These are phyloP conservation scores for Inosperma sp. DNA, from an alignment of 768 basidiomycete species.

Conservation along the genomic window DNA sequence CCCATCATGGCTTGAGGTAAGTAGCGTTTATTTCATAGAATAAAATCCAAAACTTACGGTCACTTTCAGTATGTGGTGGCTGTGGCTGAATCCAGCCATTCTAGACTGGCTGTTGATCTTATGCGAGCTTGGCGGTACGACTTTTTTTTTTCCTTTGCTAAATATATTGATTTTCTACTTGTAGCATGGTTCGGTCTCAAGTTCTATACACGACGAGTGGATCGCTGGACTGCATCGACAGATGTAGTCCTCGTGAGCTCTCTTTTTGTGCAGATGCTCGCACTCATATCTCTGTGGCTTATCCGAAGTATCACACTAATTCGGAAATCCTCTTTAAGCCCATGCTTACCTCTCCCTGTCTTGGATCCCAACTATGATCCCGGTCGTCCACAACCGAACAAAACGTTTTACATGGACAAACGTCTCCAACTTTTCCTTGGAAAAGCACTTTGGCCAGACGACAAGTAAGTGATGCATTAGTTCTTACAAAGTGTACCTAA, in stretches of 20 bases:
- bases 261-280: background rate
- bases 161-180: background rate
- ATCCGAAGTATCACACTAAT: background rate
- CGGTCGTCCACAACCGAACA: background rate
- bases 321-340: background rate
- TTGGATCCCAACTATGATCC: background rate
- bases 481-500: background rate
- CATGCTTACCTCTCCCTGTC: background rate
- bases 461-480: background rate
- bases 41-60: background rate
- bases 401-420: background rate
- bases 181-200: background rate
- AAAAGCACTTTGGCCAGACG: background rate
- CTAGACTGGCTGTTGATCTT: background rate
- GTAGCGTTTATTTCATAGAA: background rate
- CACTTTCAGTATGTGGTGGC: background rate
- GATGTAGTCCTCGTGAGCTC: background rate
- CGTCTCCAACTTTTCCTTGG: background rate
- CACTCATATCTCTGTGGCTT: background rate
- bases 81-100: background rate
- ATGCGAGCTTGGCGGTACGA: background rate
- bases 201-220: background rate
- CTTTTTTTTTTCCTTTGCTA: background rate
- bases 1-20: conserved; percentile 1
- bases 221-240: background rate